Conservation (phyloP, 805 yeast genomes). For the Helenozyma rhizophorensis region DNA sequence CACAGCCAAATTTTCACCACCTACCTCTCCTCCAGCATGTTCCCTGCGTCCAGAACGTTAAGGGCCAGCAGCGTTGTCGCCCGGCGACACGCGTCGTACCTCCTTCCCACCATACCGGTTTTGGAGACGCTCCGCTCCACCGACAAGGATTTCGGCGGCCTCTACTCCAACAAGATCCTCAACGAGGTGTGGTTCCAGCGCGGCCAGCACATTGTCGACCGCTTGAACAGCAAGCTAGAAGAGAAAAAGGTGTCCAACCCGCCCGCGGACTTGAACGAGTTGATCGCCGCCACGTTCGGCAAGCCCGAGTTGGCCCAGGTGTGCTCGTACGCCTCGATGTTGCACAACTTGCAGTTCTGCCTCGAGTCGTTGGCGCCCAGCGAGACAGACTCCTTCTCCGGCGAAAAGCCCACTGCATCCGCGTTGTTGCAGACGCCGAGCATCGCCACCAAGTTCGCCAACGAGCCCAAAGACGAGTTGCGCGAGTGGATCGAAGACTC, state of each 20-base stretch:
- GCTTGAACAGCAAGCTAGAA: constrained; percentile 34
- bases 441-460: constrained; percentile 23
- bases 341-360: constrained; percentile 47
- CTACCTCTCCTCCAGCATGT: constrained; percentile 1
- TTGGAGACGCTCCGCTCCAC: constrained; percentile 27
- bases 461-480: constrained; percentile 34
- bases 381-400: constrained; percentile 15
- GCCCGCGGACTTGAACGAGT: constrained; percentile 23
- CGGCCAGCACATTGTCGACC: constrained; percentile 32
- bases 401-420: constrained; percentile 15
- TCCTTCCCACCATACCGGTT: constrained; percentile 28
- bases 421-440: constrained; percentile 46
- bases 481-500: constrained; percentile 49
- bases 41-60: constrained; percentile 1
- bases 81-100: constrained; percentile 24
- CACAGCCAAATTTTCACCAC: background rate
- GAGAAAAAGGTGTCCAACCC: constrained; percentile 25
- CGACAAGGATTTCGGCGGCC: constrained; percentile 42
- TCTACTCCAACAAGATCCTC: constrained; percentile 45
- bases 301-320: constrained; percentile 42
- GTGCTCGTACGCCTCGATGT: constrained; percentile 42
- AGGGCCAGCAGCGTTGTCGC: background rate
- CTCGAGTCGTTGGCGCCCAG: constrained; percentile 39
- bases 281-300: constrained; percentile 40
- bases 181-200: constrained; percentile 49